Evolutionary conservation across 805 yeast species (phyloP).

Genomic region (Yamadazyma nakazawae): DNA sequence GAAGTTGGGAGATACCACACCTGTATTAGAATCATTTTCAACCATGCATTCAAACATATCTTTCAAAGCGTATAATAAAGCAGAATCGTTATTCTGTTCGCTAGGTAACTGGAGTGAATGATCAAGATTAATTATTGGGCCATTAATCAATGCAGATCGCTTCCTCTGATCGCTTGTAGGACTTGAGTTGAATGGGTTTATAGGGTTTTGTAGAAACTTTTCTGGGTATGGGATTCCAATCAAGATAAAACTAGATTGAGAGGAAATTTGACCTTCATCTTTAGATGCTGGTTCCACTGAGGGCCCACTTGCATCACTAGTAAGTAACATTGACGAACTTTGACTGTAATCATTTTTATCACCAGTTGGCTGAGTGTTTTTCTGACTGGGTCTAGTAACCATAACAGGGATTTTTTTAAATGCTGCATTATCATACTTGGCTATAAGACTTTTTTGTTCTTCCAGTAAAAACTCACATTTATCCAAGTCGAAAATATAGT

Average conservation of each 20-base stretch:
- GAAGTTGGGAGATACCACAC: slow-evolving; percentile 80
- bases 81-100: slow-evolving; percentile 27
- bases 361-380: neutral
- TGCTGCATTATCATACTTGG: slow-evolving; percentile 21
- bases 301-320: slow-evolving; percentile 4
- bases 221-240: slow-evolving; percentile 44
- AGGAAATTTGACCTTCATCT: slow-evolving; percentile 23
- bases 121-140: slow-evolving; percentile 84
- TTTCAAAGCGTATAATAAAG: slow-evolving; percentile 58
- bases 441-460: slow-evolving; percentile 32
- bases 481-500: slow-evolving; percentile 13
- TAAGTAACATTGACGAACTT: slow-evolving; percentile 32
- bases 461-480: slow-evolving; percentile 30
- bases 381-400: slow-evolving; percentile 34
- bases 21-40: slow-evolving; percentile 65
- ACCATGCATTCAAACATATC: slow-evolving; percentile 83
- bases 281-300: neutral
- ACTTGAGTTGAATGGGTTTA: slow-evolving; percentile 37
- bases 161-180: slow-evolving; percentile 69
- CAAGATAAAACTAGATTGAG: slow-evolving; percentile 31
- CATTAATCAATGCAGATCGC: slow-evolving; percentile 69
- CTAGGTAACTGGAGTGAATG: slow-evolving; percentile 49
- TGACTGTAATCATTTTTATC: slow-evolving; percentile 27
- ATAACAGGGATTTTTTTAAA: slow-evolving; percentile 31
- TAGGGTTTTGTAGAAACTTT: slow-evolving; percentile 27